Conservation (phyloP, 768 basidiomycete genomes). For the Collybia nuda region DNA sequence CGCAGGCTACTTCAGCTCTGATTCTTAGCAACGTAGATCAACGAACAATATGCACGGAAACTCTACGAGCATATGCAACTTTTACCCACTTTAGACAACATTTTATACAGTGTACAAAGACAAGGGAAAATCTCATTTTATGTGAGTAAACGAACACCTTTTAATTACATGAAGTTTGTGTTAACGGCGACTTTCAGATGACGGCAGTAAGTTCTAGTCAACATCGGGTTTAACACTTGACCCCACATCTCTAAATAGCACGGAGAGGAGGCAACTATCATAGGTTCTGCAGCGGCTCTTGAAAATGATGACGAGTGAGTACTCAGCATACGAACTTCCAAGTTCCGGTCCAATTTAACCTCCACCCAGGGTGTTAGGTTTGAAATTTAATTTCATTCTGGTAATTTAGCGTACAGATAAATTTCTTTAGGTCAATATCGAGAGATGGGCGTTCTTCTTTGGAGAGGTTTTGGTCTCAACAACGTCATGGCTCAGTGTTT, state of each 20-base stretch:
- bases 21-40: conserved; percentile 46
- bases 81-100: conserved; percentile 80
- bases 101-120: conserved; percentile 89
- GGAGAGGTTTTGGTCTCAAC: conserved; percentile 81
- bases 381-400: conserved; percentile 12
- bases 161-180: background rate
- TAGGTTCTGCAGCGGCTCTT: conserved; percentile 87
- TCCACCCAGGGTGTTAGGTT: conserved; percentile 66
- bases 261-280: conserved; percentile 89
- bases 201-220: conserved; percentile 48
- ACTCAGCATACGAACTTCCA: background rate
- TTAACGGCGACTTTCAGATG: conserved; percentile 50
- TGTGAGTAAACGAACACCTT: conserved; percentile 40
- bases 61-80: conserved; percentile 82
- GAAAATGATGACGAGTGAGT: conserved; percentile 82
- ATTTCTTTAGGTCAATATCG: conserved; percentile 76
- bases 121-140: conserved; percentile 94
- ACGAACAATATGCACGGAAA: conserved; percentile 62
- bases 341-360: no score
- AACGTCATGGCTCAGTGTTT: conserved; percentile 92
- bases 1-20: background rate
- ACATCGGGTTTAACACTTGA: conserved; percentile 5
- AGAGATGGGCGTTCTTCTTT: conserved; percentile 88
- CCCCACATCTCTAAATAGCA: conserved; percentile 42
- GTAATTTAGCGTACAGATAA: background rate